Evolutionary conservation across 2,329 filamentous ascomycete species (phyloP).

Genomic region (Monosporascus sp.): DNA sequence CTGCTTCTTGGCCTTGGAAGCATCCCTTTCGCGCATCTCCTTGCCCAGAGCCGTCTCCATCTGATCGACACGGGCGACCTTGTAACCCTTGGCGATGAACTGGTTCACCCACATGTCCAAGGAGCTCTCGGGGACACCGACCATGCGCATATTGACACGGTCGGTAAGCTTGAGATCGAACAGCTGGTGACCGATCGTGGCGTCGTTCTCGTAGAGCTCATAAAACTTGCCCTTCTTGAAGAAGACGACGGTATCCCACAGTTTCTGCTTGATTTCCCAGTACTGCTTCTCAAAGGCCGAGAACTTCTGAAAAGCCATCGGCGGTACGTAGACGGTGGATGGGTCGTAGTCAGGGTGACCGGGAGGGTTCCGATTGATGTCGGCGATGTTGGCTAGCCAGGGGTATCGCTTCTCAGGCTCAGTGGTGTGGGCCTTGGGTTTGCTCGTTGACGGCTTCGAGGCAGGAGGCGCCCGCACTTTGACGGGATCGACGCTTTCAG

Average conservation of each 20-base stretch:
- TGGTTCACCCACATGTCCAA: slow-evolving; percentile 97
- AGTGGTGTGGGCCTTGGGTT: slow-evolving; percentile 68
- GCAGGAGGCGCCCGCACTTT: slow-evolving; percentile 17
- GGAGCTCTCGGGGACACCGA: slow-evolving; percentile 91
- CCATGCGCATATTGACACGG: slow-evolving; percentile 99
- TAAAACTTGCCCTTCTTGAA: slow-evolving; percentile 99
- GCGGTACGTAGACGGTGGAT: slow-evolving; percentile 84
- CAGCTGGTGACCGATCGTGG: slow-evolving; percentile 89
- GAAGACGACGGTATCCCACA: slow-evolving; percentile 96
- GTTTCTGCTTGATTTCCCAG: slow-evolving; percentile 98
- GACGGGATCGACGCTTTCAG: slow-evolving; percentile 36
- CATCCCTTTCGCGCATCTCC: slow-evolving; percentile 93
- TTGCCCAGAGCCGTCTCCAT: slow-evolving; percentile 94
- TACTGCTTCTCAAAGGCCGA: slow-evolving; percentile 97
- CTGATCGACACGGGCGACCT: slow-evolving; percentile 94
- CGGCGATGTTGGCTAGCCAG: slow-evolving; percentile 81
- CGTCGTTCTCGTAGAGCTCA: slow-evolving; percentile 96
- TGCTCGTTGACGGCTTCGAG: slow-evolving; percentile 31
- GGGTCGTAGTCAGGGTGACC: slow-evolving; percentile 87
- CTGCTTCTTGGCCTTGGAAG: slow-evolving; percentile 61
- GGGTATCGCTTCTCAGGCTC: slow-evolving; percentile 83
- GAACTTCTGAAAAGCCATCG: slow-evolving; percentile 72
- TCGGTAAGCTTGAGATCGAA: slow-evolving; percentile 98
- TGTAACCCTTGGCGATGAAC: slow-evolving; percentile 96
- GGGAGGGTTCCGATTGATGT: slow-evolving; percentile 75